phyloP scores from a whole-genome alignment of 2,329 filamentous ascomycete species.

The Penicillium sp. region DNA sequence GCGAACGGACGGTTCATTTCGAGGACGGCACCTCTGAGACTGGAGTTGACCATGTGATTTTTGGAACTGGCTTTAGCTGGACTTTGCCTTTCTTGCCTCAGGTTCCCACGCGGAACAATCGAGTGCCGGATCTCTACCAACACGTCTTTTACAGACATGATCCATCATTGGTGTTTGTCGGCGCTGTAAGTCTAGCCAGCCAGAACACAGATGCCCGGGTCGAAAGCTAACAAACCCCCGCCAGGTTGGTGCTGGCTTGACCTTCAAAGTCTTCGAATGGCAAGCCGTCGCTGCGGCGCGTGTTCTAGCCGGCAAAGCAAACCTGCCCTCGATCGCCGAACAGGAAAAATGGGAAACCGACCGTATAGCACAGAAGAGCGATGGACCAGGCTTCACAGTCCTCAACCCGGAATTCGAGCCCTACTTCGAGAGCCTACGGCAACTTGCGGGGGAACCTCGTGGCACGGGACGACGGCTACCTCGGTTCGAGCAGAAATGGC shows the following conservation, averaged over 20 bases:
- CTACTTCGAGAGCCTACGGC: constrained; percentile 57
- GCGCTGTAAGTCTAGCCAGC: constrained; percentile 41
- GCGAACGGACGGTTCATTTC: constrained; percentile 51
- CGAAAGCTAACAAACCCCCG: constrained; percentile 9
- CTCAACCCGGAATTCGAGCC: constrained; percentile 62
- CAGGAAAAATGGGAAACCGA: constrained; percentile 58
- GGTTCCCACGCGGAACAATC: constrained; percentile 38
- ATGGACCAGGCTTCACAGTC: constrained; percentile 56
- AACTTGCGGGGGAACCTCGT: constrained; percentile 43
- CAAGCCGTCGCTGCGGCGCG: constrained; percentile 62
- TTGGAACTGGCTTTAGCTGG: constrained; percentile 66
- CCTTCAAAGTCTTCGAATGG: constrained; percentile 68
- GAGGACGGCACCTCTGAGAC: constrained; percentile 52
- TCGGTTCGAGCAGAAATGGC: constrained; percentile 42
- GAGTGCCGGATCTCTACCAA: constrained; percentile 34
- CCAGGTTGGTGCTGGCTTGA: constrained; percentile 46
- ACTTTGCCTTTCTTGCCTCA: constrained; percentile 59
- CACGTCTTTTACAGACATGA: constrained; percentile 37
- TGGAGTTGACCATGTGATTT: constrained; percentile 61
- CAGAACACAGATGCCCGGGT: too few relatives aligned
- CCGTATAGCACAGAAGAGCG: constrained; percentile 53
- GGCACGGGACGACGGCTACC: constrained; percentile 41
- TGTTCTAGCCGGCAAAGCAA: constrained; percentile 54
- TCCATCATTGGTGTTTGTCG: constrained; percentile 33
- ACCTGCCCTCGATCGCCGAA: constrained; percentile 48